Evolutionary conservation across 306 rosid genomes (phyloP).

Genomic region (Lotus japonicus): DNA sequence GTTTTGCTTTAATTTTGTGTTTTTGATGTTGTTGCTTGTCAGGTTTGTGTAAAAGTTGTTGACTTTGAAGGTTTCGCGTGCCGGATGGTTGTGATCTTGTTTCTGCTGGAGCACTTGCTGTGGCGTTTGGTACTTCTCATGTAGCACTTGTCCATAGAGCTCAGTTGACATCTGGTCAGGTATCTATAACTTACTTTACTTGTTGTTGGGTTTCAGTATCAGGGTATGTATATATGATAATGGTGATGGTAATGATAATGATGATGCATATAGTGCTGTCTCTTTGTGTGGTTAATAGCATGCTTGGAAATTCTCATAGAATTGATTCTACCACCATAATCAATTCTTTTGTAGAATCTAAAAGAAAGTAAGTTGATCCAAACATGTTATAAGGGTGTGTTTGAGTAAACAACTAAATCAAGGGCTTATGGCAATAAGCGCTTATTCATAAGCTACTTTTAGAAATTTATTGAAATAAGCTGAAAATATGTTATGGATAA

Average conservation of each 20-base stretch:
- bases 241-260: background rate
- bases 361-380: too few relatives aligned
- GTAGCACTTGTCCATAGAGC: slow-evolving; percentile 88
- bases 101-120: slow-evolving; percentile 82
- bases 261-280: slow-evolving; percentile 4
- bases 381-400: too few relatives aligned
- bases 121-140: slow-evolving; percentile 91
- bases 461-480: too few relatives aligned
- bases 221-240: too few relatives aligned
- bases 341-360: too few relatives aligned
- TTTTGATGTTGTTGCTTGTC: background rate
- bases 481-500: too few relatives aligned
- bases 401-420: too few relatives aligned
- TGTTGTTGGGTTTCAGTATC: background rate
- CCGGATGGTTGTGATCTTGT: slow-evolving; percentile 87
- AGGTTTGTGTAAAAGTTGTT: background rate
- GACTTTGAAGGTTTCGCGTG: slow-evolving; percentile 55
- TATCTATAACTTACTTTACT: slow-evolving; percentile 17
- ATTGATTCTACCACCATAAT: too few relatives aligned
- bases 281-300: background rate
- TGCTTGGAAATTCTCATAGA: too few relatives aligned
- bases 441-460: too few relatives aligned
- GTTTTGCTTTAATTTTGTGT: slow-evolving; percentile 14
- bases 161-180: slow-evolving; percentile 68
- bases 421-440: too few relatives aligned